Base-by-base conservation (phyloP, 371 early-diverging fungal genomes). In the Haplosporangium sp. region DNA sequence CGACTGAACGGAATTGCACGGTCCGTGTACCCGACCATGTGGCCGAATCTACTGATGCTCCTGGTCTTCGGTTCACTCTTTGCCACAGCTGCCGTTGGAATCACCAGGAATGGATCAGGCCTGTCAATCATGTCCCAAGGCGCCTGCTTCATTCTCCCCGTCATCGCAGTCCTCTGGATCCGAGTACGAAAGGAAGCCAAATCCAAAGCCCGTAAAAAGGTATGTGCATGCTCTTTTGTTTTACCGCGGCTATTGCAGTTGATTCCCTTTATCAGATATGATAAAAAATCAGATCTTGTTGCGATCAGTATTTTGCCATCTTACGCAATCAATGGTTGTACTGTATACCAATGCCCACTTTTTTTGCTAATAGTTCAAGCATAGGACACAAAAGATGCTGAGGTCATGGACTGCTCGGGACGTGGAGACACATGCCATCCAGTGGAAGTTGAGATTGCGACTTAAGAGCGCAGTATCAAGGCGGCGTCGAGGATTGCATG, bases 321-420 rank as follows among this genome's bases (percentile, higher is more conserved):
- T 10, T 56, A 18, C 12, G 13, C 29, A 48, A 14, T 52, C n/a
- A 40, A 18, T 53, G 13, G n/a, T 41, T 55, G 41, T 36, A 7
- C 14, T 20, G 21, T 43, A 38, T 29, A n/a, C 41, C 8, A 29
- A 18, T 37, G 40, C 46, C 41, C 54, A 2, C 21, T 20, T 51
- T 47, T 18, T 45, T n/a, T 18, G 6, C 40, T 8, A 53, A 36
- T 29, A 75, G 77, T 76, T 76, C 60, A 76, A 70, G 56, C 59
- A 46, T 0, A 41, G 55, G 54, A 70, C 77, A 11, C 70, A 70
- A 48, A 76, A 70, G 51, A 42, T 76, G n/a, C 60, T 76, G 10
- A 66, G 77, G 10, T 36, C 60, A 45, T 76, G 77, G 77, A 70
- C 77, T 29, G 58, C 59, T 1, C 59, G 66, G 60, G 77, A 76